Percentiles rank a stretch among this genome's conserved stretches.
Evolutionary conservation across 2,329 filamentous ascomycete genomes (phyloP).

Genomic region (Lecanicillium sp.): DNA sequence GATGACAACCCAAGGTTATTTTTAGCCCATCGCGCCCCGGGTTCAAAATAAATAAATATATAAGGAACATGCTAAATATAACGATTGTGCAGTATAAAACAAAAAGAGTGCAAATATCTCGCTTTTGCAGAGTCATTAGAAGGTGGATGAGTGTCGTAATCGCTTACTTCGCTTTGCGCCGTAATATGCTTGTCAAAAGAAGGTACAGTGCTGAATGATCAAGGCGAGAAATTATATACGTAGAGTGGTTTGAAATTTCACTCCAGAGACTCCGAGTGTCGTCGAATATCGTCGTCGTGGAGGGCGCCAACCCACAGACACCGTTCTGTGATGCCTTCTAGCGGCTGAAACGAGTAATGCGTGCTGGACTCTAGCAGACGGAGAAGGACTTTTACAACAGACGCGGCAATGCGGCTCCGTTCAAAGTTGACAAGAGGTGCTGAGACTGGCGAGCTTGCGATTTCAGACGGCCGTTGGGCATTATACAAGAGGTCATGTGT

Average conservation of each 20-base stretch:
- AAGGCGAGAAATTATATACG: background rate
- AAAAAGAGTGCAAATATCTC: too few relatives aligned
- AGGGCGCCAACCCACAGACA: conserved; percentile 81
- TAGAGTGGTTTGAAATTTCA: conserved; percentile 15
- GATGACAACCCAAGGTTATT: too few relatives aligned
- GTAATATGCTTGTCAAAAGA: conserved; percentile 3
- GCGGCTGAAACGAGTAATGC: conserved; percentile 63
- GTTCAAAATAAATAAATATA: too few relatives aligned
- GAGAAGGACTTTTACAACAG: conserved; percentile 70
- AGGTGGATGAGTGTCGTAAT: too few relatives aligned
- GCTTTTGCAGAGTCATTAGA: too few relatives aligned
- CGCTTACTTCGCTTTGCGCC: background rate
- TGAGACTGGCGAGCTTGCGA: conserved; percentile 56
- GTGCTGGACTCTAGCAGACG: conserved; percentile 72
- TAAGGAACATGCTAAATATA: too few relatives aligned
- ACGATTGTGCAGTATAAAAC: too few relatives aligned
- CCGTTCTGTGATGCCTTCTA: conserved; percentile 68
- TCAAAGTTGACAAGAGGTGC: conserved; percentile 77
- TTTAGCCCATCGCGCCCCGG: too few relatives aligned
- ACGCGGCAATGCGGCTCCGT: conserved; percentile 65
- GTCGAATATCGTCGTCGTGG: conserved; percentile 64
- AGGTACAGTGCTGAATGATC: conserved; percentile 2
- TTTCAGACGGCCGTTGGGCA: conserved; percentile 67
- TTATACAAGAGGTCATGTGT: conserved; percentile 80
- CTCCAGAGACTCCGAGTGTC: conserved; percentile 42